Evolutionary conservation across 257 asterid species (phyloP).

Genomic region (Salvia hispanica): DNA sequence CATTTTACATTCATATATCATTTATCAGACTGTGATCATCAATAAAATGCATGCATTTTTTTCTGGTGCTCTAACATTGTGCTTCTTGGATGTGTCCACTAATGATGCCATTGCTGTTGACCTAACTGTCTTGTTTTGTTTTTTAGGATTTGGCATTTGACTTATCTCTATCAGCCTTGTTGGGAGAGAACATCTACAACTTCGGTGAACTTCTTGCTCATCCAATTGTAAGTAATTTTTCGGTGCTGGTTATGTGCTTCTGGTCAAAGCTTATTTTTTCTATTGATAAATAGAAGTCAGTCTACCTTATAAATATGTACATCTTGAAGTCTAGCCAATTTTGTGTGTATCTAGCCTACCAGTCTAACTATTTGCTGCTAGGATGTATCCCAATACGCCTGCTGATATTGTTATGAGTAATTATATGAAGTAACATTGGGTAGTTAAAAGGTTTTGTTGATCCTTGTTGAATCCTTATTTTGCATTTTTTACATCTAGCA

Average conservation of each 20-base stretch:
- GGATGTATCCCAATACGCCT: background rate
- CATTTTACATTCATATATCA: background rate
- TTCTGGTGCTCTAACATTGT: background rate
- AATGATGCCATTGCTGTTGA: constrained; percentile 12
- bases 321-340: too few relatives aligned
- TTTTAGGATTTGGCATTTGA: constrained; percentile 86
- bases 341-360: background rate
- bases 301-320: background rate
- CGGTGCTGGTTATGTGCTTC: background rate
- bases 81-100: background rate
- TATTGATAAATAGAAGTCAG: background rate
- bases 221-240: constrained; percentile 66
- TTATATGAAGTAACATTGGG: background rate
- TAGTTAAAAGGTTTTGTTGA: background rate
- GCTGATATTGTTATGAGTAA: background rate
- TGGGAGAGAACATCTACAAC: constrained; percentile 87
- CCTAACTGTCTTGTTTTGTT: constrained; percentile 17
- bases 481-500: constrained; percentile 15
- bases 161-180: constrained; percentile 70
- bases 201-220: constrained; percentile 90
- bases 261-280: background rate
- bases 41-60: background rate
- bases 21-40: constrained; percentile 20
- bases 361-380: constrained; percentile 1
- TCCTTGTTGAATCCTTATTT: background rate